Percentiles rank a stretch among this genome's conserved stretches.
phyloP scores from a whole-genome alignment of 495 filamentous ascomycete genomes.

The Neurospora sp. region DNA sequence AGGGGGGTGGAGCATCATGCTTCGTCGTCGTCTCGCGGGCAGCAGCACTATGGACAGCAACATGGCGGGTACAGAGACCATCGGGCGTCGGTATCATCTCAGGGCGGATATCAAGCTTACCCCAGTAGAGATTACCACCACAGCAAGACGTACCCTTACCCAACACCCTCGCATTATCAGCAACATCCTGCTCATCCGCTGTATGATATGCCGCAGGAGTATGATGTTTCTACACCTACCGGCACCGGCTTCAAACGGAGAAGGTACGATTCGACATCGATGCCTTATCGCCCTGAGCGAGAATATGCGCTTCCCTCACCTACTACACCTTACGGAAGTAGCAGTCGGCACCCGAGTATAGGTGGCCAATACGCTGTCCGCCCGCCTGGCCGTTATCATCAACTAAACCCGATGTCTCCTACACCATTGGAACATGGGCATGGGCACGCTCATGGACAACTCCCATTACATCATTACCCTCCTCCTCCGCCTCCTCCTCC shows the following conservation, averaged over 20 bases:
- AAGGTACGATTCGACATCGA: neutral
- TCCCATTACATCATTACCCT: neutral
- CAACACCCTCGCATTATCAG: neutral
- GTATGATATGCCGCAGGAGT: neutral
- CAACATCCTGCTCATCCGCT: neutral
- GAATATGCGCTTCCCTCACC: neutral
- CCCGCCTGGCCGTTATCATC: neutral
- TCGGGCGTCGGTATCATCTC: neutral
- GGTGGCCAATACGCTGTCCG: neutral
- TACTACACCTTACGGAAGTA: neutral
- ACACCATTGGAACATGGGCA: neutral
- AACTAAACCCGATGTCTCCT: neutral
- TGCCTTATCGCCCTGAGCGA: neutral
- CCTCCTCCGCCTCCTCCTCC: neutral
- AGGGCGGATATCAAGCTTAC: neutral
- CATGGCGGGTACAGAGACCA: neutral
- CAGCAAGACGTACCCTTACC: neutral
- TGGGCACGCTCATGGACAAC: neutral
- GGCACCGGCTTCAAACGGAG: neutral
- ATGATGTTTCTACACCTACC: neutral
- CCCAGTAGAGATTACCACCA: neutral
- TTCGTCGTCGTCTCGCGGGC: neutral
- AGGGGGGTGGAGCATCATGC: neutral
- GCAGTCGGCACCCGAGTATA: neutral
- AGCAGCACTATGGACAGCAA: neutral